A percentile compares a stretch with the other conserved stretches of the same genome.
Conservation (phyloP, 768 basidiomycete genomes). For the Porphyrellus cyaneotinctus region DNA sequence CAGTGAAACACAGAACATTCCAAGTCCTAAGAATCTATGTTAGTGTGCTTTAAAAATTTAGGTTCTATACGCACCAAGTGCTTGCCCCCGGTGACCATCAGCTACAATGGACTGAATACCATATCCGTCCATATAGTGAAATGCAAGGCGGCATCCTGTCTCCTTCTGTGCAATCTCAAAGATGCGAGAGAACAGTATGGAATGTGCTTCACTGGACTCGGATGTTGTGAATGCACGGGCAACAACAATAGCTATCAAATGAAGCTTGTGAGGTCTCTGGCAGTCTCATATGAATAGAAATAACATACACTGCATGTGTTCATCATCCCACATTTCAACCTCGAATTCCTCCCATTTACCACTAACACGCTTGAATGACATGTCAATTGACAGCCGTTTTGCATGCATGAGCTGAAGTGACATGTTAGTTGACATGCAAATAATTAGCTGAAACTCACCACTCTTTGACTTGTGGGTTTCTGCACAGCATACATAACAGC, state of each 20-base stretch:
- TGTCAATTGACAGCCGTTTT: neutral
- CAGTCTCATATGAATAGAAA: no score
- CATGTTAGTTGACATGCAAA: neutral
- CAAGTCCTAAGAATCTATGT: no score
- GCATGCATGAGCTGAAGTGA: neutral
- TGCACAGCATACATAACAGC: neutral
- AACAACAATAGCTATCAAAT: conserved; percentile 5
- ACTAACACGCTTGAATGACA: neutral
- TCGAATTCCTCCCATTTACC: conserved; percentile 4
- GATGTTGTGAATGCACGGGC: conserved; percentile 1
- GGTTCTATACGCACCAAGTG: no score
- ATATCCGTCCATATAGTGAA: neutral
- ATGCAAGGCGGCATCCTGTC: neutral
- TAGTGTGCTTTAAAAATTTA: no score
- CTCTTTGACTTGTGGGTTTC: neutral
- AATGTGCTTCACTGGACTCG: neutral
- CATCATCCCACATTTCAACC: neutral
- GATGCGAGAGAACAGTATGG: neutral
- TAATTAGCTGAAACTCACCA: neutral
- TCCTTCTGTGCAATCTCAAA: neutral
- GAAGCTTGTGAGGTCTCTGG: no score
- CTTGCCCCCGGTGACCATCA: conserved; percentile 2
- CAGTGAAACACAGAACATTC: no score
- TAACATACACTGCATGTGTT: neutral
- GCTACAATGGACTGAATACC: conserved; percentile 6